phyloP scores from a whole-genome alignment of 768 basidiomycete species.

The Candolleomyces efflorescens region DNA sequence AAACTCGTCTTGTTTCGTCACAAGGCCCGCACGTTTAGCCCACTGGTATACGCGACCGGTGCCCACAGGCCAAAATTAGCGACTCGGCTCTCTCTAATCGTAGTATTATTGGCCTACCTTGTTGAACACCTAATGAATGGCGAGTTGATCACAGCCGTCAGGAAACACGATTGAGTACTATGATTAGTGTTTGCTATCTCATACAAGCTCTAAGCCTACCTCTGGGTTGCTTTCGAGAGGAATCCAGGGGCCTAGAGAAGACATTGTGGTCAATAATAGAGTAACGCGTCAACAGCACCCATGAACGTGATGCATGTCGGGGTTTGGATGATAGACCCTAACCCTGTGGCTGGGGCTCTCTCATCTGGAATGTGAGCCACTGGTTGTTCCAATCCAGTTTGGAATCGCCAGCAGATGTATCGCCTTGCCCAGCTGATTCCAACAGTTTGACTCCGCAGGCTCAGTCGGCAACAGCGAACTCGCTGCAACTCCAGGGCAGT shows the following conservation, averaged over 20 bases:
- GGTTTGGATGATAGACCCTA: no score
- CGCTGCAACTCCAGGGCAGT: no score
- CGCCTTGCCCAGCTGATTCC: no score
- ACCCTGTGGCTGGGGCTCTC: no score
- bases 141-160: not conserved
- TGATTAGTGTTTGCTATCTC: not conserved
- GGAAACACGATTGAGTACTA: conserved; percentile 2
- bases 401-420: no score
- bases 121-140: conserved; percentile 39
- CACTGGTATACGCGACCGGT: conserved; percentile 37
- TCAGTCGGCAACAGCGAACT: no score
- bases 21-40: conserved; percentile 65
- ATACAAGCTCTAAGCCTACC: conserved; percentile 13
- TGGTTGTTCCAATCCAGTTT: no score
- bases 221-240: conserved; percentile 76
- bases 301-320: no score
- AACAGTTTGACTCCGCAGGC: no score
- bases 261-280: conserved; percentile 5
- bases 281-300: no score
- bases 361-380: no score
- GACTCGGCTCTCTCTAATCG: not conserved
- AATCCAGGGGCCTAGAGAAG: conserved; percentile 52
- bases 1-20: conserved; percentile 46
- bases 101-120: conserved; percentile 25
- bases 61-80: not conserved